These are phyloP conservation scores for Lachnellula arida DNA, from an alignment of 2,329 filamentous ascomycete genomes.

Conservation along the genomic window DNA sequence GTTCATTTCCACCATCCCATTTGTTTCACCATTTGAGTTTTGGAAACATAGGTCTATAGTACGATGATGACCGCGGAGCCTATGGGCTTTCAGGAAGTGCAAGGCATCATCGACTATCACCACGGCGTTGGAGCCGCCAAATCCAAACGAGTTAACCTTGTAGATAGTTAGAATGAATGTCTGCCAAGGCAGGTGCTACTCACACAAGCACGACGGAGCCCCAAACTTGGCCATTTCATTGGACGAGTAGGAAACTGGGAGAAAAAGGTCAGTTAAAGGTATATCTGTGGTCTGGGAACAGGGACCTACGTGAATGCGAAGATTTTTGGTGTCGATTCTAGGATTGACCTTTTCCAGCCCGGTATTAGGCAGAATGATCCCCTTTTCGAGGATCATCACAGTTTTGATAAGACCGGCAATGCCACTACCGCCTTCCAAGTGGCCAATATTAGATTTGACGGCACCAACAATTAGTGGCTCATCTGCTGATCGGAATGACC, in stretches of 20 bases:
- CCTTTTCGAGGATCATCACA: constrained; percentile 20
- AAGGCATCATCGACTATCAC: constrained; percentile 17
- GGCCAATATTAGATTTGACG: constrained; percentile 18
- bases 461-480: constrained; percentile 2
- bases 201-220: constrained; percentile 13
- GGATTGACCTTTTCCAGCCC: neutral
- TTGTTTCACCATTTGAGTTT: neutral
- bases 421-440: constrained; percentile 20
- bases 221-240: constrained; percentile 10
- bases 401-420: constrained; percentile 18
- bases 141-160: constrained; percentile 25
- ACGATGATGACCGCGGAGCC: constrained; percentile 3
- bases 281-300: neutral
- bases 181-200: too few species aligned
- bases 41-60: neutral
- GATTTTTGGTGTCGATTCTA: constrained; percentile 19
- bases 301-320: constrained; percentile 30
- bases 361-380: constrained; percentile 26
- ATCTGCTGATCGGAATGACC: neutral
- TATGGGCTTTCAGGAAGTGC: constrained; percentile 19
- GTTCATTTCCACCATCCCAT: too few species aligned
- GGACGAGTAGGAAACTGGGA: constrained; percentile 6
- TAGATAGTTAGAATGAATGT: too few species aligned
- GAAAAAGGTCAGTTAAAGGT: neutral
- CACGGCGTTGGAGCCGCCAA: constrained; percentile 23